Evolutionary conservation across 108 stramenopile species (phyloP), one percentile per base, ranked within the genome.

Genomic region (Skeletonema menzelii): DNA sequence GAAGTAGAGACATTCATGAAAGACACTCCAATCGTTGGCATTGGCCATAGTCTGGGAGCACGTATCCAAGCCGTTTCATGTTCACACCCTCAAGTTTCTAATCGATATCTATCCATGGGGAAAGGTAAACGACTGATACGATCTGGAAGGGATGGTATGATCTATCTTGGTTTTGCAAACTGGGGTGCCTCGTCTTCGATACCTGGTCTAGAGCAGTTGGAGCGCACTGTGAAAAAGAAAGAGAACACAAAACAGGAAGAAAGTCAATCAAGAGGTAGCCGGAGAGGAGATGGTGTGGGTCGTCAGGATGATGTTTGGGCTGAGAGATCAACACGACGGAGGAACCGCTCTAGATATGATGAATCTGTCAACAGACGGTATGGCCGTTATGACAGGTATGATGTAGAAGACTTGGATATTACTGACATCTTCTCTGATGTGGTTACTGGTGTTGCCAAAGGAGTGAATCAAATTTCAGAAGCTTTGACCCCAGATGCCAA

Each of bases 1-100:
- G 76, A 69, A 44, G 46, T 86, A 6, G 79, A 80, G 37, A 68
- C 69, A 3, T 80, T 80, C 53, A 73, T 80, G 66, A 69, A 27
- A 22, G 53, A 72, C 34, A 66, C 91, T 37, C 87, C 89, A 13
- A 62, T 92, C 1, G 85, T 90, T 56, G 94, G 88, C 15, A 38
- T 92, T 2, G 94, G 94, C 8, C 94, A 95, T 64, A 89, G 88
- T 28, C 67, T 95, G 11, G 94, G 94, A 44, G 79, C 88, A 22
- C 65, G 94, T 5, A 66, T 95, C 63, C 72, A 92, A 59, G 80
- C 86, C 6, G 86, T 95, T 4, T 79, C 79, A 26, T 80, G 79
- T 35, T 73, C 71, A 46, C 68, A 80, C 46, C 79, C 79, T 5
- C 31, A 55, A 27, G 46, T 73, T 12, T 65, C 73, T 0, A 59